A percentile compares a stretch with the other conserved stretches of the same genome.
These are phyloP conservation scores for Coprinopsis cinerea DNA, from an alignment of 768 basidiomycete species.

Conservation along the genomic window DNA sequence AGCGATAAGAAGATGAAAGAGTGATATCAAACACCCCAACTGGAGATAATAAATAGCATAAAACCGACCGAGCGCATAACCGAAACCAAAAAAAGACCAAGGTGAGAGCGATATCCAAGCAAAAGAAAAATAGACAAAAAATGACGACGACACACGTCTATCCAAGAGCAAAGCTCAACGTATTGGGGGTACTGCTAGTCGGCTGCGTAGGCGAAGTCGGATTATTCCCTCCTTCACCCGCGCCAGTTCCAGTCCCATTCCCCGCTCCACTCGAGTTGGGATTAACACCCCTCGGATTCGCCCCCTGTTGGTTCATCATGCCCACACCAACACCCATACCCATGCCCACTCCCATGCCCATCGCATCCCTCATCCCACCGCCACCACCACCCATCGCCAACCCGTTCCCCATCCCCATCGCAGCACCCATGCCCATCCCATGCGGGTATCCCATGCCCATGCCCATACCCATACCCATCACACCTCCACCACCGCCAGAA, in stretches of 20 bases:
- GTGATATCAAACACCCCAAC: no score
- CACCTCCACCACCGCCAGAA: neutral
- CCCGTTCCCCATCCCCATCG: constrained; percentile 13
- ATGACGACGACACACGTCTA: neutral
- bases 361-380: constrained; percentile 1
- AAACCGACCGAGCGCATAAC: no score
- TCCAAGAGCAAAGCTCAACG: constrained; percentile 11
- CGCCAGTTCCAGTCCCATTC: constrained; percentile 2
- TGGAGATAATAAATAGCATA: no score
- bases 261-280: neutral
- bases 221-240: neutral
- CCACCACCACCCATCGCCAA: neutral
- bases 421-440: constrained; percentile 8
- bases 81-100: no score
- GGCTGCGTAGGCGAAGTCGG: neutral
- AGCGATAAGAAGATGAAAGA: no score
- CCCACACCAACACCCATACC: neutral
- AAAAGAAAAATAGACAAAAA: neutral
- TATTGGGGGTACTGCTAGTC: constrained; percentile 3
- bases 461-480: neutral
- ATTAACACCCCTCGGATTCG: neutral
- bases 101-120: no score
- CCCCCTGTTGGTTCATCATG: constrained; percentile 1
- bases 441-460: neutral
- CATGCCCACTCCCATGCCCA: constrained; percentile 9